phyloP scores from a whole-genome alignment of 371 early-diverging fungal species.

The Catenaria anguillulae region DNA sequence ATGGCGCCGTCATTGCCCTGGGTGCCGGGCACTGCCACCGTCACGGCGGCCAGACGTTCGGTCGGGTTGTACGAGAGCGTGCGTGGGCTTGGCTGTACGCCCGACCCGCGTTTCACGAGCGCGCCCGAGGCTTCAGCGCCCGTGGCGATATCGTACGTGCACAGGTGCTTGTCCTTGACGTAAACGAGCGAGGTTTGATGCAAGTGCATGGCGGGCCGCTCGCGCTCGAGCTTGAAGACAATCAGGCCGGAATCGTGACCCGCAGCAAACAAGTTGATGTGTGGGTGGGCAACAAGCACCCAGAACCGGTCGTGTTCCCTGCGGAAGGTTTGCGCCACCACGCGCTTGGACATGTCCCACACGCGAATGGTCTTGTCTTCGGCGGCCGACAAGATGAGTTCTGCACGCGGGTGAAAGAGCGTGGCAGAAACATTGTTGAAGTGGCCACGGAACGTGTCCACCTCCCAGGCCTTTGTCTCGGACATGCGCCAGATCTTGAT shows the following conservation, averaged over 20 bases:
- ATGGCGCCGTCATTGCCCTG: conserved; percentile 28
- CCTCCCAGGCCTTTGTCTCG: conserved; percentile 93
- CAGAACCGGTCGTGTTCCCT: conserved; percentile 96
- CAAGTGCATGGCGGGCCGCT: conserved; percentile 76
- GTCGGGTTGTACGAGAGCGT: conserved; percentile 86
- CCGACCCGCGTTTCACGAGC: conserved; percentile 44
- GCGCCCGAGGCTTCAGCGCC: conserved; percentile 59
- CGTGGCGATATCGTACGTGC: conserved; percentile 59
- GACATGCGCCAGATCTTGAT: conserved; percentile 27
- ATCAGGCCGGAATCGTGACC: conserved; percentile 95
- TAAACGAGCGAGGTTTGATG: conserved; percentile 67
- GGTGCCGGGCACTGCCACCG: conserved; percentile 11
- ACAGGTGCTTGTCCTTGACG: conserved; percentile 65
- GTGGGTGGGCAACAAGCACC: conserved; percentile 88
- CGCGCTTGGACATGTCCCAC: conserved; percentile 91
- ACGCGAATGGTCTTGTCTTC: conserved; percentile 96
- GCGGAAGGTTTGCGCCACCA: conserved; percentile 74
- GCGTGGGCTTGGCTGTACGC: conserved; percentile 26
- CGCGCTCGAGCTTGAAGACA: conserved; percentile 92
- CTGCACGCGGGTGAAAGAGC: conserved; percentile 83
- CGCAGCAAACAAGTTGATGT: conserved; percentile 87
- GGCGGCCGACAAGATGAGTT: conserved; percentile 78
- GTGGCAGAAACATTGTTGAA: conserved; percentile 92
- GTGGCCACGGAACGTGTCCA: conserved; percentile 95
- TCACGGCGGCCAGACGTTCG: conserved; percentile 69